Conservation (phyloP, 495 filamentous ascomycete species). For the Diplogelasinospora grovesii region DNA sequence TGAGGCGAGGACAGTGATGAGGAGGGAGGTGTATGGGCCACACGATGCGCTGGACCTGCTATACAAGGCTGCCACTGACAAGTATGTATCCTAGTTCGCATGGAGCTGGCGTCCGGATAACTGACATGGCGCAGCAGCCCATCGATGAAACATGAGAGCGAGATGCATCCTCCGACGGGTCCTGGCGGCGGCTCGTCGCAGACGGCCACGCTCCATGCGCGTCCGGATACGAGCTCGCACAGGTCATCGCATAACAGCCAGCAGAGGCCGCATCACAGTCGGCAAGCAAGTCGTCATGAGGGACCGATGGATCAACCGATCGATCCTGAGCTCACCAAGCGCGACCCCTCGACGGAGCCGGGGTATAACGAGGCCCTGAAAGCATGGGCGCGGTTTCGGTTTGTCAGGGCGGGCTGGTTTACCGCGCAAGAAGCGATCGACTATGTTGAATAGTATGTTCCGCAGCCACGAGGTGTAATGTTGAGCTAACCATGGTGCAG, state of each 20-base stretch:
- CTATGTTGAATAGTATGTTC: constrained; percentile 83
- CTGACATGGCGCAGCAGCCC: no score
- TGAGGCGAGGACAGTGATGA: constrained; percentile 57
- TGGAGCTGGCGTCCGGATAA: no score
- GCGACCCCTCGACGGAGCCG: constrained; percentile 31
- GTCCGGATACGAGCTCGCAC: constrained; percentile 13
- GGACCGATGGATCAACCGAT: constrained; percentile 24
- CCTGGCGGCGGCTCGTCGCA: constrained; percentile 11
- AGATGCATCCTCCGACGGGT: no score
- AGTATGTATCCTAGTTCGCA: constrained; percentile 32
- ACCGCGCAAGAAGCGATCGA: constrained; percentile 85
- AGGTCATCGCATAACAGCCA: constrained; percentile 13
- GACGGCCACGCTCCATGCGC: constrained; percentile 10
- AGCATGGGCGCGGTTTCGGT: constrained; percentile 83
- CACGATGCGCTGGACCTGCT: constrained; percentile 66
- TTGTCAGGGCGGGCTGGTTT: constrained; percentile 94
- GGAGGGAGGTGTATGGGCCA: constrained; percentile 56
- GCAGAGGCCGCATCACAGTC: constrained; percentile 9
- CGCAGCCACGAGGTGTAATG: no score
- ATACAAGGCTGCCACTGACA: constrained; percentile 61
- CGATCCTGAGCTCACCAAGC: constrained; percentile 30
- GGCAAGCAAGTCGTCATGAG: constrained; percentile 17
- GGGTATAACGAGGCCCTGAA: constrained; percentile 64
- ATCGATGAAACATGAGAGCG: no score
- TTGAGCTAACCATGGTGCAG: no score